phyloP scores from a whole-genome alignment of 306 rosid genomes.

The Rosa chinensis region DNA sequence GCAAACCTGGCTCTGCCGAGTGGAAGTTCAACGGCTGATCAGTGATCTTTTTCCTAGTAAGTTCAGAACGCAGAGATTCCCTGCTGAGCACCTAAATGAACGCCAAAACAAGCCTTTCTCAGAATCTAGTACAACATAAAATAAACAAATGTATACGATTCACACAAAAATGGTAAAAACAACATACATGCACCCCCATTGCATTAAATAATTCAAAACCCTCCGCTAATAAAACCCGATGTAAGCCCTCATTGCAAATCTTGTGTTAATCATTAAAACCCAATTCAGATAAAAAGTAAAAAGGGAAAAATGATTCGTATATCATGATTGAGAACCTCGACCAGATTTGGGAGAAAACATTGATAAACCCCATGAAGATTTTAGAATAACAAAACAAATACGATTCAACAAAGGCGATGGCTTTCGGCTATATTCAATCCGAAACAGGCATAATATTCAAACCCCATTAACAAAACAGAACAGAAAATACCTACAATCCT shows the following conservation, averaged over 20 bases:
- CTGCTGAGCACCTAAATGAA: conserved; percentile 57
- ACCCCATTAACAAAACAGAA: conserved; percentile 2
- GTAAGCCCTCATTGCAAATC: background rate
- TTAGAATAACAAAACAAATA: background rate
- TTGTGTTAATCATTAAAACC: background rate
- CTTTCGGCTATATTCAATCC: background rate
- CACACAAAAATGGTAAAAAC: background rate
- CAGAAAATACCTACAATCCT: background rate
- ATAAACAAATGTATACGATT: background rate
- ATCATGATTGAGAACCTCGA: background rate
- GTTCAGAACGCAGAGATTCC: conserved; percentile 55
- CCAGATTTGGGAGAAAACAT: background rate
- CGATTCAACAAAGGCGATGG: background rate
- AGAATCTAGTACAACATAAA: conserved; percentile 6
- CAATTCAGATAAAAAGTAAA: background rate
- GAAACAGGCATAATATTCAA: background rate
- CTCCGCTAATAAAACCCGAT: background rate
- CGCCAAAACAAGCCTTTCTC: conserved; percentile 21
- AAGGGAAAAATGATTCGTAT: no score
- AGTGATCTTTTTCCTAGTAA: conserved; percentile 34
- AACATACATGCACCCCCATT: background rate
- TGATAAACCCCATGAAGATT: conserved; percentile 4
- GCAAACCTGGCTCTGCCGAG: conserved; percentile 42
- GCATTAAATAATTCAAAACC: background rate
- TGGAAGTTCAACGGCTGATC: conserved; percentile 43